Evolutionary conservation across 257 asterid genomes (phyloP), one percentile per base, ranked within the genome.

Genomic region (Salvia splendens): DNA sequence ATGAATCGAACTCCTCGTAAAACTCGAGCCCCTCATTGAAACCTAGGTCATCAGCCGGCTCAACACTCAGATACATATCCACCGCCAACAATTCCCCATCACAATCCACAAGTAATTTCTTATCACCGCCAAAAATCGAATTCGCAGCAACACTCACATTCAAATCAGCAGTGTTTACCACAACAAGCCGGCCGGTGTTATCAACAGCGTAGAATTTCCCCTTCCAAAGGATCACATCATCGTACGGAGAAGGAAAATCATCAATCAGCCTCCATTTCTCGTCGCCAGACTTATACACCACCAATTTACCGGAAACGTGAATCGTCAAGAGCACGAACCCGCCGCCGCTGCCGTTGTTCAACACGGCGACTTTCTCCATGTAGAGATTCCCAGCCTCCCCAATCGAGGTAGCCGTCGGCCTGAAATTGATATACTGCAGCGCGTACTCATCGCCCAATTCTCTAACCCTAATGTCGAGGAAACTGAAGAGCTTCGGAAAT

Each of bases 341-440:
- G 17, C 41, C 81, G 8, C 48, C 78, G 38, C 38, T 33, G 5
- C 40, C 35, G 45, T 43, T 54, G 3, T 69, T 76, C 73, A 74
- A 6, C n/a, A 86, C 80, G 36, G 94, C 97, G 40, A 90, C 92
- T 24, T 86, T 93, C 56, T 88, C 97, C 95, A 79, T 83, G 81
- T 92, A 92, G 0, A 87, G 81, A 77, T 84, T 83, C 35, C 92
- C 93, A 1, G 95, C 89, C 45, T 84, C 95, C 2, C 84, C 85
- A 62, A 89, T 79, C 38, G 96, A 89, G 73, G 14, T 89, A 35
- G 96, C 96, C 71, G 57, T 76, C 4, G 95, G 98, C 12, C 92
- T 74, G 67, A 84, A 89, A 50, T 78, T 86, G 20, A 89, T 81
- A 65, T 82, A 87, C 88, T 87, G 95, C 43, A 93, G 91, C 45